Conservation (phyloP, 495 filamentous ascomycete genomes). For the Neurospora discreta region DNA sequence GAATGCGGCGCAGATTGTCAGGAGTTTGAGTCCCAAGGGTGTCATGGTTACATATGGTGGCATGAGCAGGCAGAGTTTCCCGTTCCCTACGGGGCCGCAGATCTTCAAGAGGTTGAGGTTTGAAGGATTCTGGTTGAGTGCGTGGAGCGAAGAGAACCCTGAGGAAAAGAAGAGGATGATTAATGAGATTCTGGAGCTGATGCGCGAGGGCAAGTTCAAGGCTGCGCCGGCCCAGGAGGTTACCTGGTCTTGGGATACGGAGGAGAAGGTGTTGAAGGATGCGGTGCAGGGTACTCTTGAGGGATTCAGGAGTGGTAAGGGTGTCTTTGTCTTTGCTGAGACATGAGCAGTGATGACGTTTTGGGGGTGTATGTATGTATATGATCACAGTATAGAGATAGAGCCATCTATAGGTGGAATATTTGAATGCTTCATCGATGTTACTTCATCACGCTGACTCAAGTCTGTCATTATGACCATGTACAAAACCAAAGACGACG, state of each 20-base stretch:
- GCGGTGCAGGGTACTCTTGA: slow-evolving; percentile 74
- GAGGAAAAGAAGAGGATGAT: slow-evolving; percentile 67
- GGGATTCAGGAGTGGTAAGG: slow-evolving; percentile 77
- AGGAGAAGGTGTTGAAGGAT: slow-evolving; percentile 49
- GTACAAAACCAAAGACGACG: not conserved
- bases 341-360: slow-evolving; percentile 16
- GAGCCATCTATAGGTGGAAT: not conserved
- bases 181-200: slow-evolving; percentile 66
- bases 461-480: not conserved
- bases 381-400: not conserved
- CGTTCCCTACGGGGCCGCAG: slow-evolving; percentile 62
- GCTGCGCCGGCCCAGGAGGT: slow-evolving; percentile 72
- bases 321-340: slow-evolving; percentile 66
- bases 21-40: slow-evolving; percentile 50
- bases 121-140: slow-evolving; percentile 88
- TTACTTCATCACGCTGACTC: not conserved
- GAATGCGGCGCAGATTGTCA: slow-evolving; percentile 60
- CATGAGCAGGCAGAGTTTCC: slow-evolving; percentile 78
- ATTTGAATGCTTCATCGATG: not conserved
- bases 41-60: slow-evolving; percentile 90
- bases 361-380: not conserved
- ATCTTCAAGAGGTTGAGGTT: slow-evolving; percentile 88
- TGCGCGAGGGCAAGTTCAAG: slow-evolving; percentile 62
- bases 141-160: slow-evolving; percentile 70
- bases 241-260: slow-evolving; percentile 69